A percentile compares a stretch with the other conserved stretches of the same genome.
Evolutionary conservation across 352 stramenopile genomes (phyloP).

Genomic region (Pythium folliculosum): DNA sequence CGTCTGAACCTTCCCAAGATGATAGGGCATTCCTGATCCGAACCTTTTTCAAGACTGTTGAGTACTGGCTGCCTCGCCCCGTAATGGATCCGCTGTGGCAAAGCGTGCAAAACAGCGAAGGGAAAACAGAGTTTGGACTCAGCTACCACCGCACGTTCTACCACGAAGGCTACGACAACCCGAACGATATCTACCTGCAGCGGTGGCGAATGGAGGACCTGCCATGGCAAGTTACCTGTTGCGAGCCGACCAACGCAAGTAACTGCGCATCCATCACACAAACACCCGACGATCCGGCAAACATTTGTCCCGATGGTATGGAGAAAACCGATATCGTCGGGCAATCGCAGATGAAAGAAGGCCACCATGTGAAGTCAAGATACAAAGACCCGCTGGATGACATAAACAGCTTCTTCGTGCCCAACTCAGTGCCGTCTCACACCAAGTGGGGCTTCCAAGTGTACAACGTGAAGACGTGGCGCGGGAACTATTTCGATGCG

Average conservation of each 20-base stretch:
- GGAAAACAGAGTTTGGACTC: conserved; percentile 89
- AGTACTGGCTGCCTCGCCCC: conserved; percentile 93
- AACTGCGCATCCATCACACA: conserved; percentile 52
- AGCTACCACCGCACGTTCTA: conserved; percentile 97
- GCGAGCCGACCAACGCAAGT: conserved; percentile 54
- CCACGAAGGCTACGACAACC: conserved; percentile 93
- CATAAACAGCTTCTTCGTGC: conserved; percentile 88
- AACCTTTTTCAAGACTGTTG: conserved; percentile 95
- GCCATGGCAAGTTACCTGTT: conserved; percentile 92
- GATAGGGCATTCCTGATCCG: conserved; percentile 88
- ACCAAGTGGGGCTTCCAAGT: conserved; percentile 80
- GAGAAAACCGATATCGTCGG: conserved; percentile 66
- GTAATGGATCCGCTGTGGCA: conserved; percentile 98
- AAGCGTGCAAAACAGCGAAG: conserved; percentile 85
- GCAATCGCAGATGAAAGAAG: conserved; percentile 56
- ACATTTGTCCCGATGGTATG: conserved; percentile 54
- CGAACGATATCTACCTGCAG: conserved; percentile 97
- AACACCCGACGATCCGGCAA: conserved; percentile 31
- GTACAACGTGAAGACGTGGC: conserved; percentile 92
- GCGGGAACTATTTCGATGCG: conserved; percentile 94
- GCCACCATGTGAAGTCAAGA: conserved; percentile 66
- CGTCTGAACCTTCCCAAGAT: conserved; percentile 21
- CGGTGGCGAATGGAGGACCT: conserved; percentile 94
- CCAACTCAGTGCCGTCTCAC: conserved; percentile 83
- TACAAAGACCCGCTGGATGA: conserved; percentile 93